Percentiles rank a stretch among this genome's conserved stretches.
phyloP scores from a whole-genome alignment of 805 yeast species.

The Saturnispora besseyi region DNA sequence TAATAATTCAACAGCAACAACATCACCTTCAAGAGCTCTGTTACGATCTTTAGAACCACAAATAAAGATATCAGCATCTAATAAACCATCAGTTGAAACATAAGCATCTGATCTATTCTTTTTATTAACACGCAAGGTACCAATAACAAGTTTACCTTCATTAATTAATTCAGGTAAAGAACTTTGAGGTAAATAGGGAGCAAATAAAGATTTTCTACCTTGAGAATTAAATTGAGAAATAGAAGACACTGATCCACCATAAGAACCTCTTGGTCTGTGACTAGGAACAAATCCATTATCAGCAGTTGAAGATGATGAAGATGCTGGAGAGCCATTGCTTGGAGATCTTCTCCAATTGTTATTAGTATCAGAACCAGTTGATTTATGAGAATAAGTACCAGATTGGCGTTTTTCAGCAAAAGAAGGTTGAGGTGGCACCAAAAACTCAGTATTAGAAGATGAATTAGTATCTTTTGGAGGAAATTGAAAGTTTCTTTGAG shows the following conservation, averaged over 20 bases:
- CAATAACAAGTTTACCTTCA: conserved; percentile 89
- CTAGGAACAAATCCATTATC: conserved; percentile 58
- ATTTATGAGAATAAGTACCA: conserved; percentile 23
- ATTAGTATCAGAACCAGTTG: conserved; percentile 39
- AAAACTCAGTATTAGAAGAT: conserved; percentile 15
- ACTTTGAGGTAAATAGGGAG: conserved; percentile 92
- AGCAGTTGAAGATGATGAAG: conserved; percentile 14
- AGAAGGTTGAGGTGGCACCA: conserved; percentile 48
- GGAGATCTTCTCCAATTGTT: conserved; percentile 59
- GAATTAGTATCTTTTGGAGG: conserved; percentile 38
- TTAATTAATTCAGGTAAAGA: conserved; percentile 80
- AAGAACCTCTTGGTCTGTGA: conserved; percentile 57
- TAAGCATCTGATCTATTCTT: conserved; percentile 97
- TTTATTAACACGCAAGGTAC: conserved; percentile 87
- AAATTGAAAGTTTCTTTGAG: conserved; percentile 50
- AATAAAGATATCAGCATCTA: conserved; percentile 94
- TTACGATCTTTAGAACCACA: conserved; percentile 98
- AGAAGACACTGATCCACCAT: conserved; percentile 54
- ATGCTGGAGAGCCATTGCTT: conserved; percentile 14
- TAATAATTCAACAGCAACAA: conserved; percentile 89
- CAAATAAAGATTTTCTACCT: conserved; percentile 73
- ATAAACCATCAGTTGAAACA: conserved; percentile 91
- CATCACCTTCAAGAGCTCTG: conserved; percentile 93
- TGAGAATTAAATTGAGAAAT: conserved; percentile 30
- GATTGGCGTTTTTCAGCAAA: conserved; percentile 35